A percentile compares a stretch with the other conserved stretches of the same genome.
phyloP scores from a whole-genome alignment of 176 grass and related monocot genomes.

The Elymus sibiricus region DNA sequence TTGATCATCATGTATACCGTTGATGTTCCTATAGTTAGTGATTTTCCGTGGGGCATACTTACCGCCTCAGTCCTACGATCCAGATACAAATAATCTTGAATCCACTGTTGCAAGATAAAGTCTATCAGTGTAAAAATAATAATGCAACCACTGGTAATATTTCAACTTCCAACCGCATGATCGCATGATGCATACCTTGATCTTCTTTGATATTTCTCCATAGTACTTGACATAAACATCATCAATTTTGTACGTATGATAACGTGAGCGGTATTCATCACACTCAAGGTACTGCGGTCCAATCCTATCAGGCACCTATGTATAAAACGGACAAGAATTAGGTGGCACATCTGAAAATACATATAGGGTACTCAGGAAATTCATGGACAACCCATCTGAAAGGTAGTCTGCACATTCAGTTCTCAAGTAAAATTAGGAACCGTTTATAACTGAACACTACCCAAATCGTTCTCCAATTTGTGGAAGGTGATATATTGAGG shows the following conservation, averaged over 20 bases:
- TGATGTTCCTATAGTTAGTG: not conserved
- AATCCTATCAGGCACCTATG: not conserved
- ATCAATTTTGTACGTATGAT: slow-evolving; percentile 1
- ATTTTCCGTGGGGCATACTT: not conserved
- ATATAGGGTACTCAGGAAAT: no score
- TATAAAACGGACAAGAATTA: not conserved
- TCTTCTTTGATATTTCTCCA: not conserved
- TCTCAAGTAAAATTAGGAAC: not conserved
- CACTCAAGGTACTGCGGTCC: not conserved
- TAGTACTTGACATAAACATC: not conserved
- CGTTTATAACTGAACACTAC: not conserved
- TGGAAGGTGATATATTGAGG: not conserved
- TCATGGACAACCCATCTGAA: not conserved
- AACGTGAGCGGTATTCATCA: not conserved
- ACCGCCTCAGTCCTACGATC: not conserved
- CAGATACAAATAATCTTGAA: not conserved
- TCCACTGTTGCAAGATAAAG: not conserved
- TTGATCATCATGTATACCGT: no score
- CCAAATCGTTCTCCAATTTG: not conserved
- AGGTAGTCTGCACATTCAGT: not conserved
- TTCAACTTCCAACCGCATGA: not conserved
- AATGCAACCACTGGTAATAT: not conserved
- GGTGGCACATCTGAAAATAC: not conserved
- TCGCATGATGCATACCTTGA: not conserved
- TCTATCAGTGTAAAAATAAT: not conserved